These are phyloP conservation scores for Diaporthe caulivora DNA, from an alignment of 2,329 filamentous ascomycete genomes.

Conservation along the genomic window DNA sequence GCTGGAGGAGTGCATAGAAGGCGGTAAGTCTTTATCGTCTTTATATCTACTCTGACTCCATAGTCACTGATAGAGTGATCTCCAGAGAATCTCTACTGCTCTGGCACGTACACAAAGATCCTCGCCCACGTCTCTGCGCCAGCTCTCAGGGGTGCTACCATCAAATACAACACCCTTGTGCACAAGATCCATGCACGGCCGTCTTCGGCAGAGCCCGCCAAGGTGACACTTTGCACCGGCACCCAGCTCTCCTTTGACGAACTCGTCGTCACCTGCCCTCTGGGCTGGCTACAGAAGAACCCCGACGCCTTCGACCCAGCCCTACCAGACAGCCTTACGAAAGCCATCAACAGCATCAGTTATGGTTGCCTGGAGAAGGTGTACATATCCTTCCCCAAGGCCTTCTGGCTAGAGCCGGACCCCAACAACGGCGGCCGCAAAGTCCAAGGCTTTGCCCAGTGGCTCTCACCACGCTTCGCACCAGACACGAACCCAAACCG, in stretches of 20 bases:
- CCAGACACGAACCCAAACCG: slow-evolving; percentile 68
- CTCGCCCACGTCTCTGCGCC: slow-evolving; percentile 70
- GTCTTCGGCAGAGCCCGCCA: slow-evolving; percentile 35
- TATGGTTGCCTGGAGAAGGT: slow-evolving; percentile 81
- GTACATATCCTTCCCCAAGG: slow-evolving; percentile 77
- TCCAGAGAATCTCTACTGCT: slow-evolving; percentile 70
- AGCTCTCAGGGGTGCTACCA: slow-evolving; percentile 65
- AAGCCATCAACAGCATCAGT: slow-evolving; percentile 73
- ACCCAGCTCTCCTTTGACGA: slow-evolving; percentile 67
- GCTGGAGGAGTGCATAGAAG: slow-evolving; percentile 83
- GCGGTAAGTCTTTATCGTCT: slow-evolving; percentile 59
- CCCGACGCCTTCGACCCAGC: slow-evolving; percentile 69
- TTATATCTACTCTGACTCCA: not conserved
- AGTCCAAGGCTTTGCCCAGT: slow-evolving; percentile 79
- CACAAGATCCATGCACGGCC: slow-evolving; percentile 55
- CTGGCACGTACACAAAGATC: slow-evolving; percentile 70
- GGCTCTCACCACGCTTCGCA: slow-evolving; percentile 79
- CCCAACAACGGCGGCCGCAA: slow-evolving; percentile 49
- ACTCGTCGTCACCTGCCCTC: slow-evolving; percentile 75
- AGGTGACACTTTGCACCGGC: slow-evolving; percentile 32
- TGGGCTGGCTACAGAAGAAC: slow-evolving; percentile 77
- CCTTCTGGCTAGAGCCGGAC: slow-evolving; percentile 76
- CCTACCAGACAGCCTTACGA: slow-evolving; percentile 67
- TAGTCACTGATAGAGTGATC: slow-evolving; percentile 12
- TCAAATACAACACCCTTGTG: slow-evolving; percentile 64